Evolutionary conservation across 78 protist species (phyloP).

Genomic region (Dictyostelium capitatum): DNA sequence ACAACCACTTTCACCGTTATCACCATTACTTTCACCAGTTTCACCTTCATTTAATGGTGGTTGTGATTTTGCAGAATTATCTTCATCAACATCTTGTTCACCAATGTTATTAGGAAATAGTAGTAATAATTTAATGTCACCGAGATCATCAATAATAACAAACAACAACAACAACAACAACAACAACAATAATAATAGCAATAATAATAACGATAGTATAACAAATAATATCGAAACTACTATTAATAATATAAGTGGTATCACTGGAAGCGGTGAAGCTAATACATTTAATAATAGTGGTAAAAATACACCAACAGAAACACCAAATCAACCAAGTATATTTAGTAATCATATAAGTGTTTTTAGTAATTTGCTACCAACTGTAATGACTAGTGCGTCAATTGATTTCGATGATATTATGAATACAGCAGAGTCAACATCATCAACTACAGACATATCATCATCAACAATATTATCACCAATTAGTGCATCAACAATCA

Average conservation of each 20-base stretch:
- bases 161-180: background rate
- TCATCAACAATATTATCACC: constrained; percentile 5
- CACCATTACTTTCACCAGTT: constrained; percentile 64
- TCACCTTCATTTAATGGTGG: constrained; percentile 50
- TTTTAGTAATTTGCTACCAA: constrained; percentile 22
- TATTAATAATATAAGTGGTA: background rate
- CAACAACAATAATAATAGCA: background rate
- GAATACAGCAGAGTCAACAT: background rate
- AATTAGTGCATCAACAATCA: background rate
- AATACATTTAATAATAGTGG: background rate
- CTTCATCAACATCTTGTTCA: too few relatives aligned
- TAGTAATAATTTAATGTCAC: background rate
- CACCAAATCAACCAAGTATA: constrained; percentile 28
- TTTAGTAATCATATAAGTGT: constrained; percentile 42
- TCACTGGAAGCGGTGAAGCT: constrained; percentile 21
- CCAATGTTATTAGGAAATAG: background rate
- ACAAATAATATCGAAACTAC: background rate
- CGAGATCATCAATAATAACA: background rate
- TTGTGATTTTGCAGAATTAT: background rate
- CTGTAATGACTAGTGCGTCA: background rate
- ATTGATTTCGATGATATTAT: background rate
- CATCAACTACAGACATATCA: background rate
- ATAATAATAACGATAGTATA: background rate
- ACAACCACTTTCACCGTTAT: constrained; percentile 52
- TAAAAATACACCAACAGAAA: background rate